Base-by-base conservation (phyloP, 257 asterid species). In the Misopates orontium region DNA sequence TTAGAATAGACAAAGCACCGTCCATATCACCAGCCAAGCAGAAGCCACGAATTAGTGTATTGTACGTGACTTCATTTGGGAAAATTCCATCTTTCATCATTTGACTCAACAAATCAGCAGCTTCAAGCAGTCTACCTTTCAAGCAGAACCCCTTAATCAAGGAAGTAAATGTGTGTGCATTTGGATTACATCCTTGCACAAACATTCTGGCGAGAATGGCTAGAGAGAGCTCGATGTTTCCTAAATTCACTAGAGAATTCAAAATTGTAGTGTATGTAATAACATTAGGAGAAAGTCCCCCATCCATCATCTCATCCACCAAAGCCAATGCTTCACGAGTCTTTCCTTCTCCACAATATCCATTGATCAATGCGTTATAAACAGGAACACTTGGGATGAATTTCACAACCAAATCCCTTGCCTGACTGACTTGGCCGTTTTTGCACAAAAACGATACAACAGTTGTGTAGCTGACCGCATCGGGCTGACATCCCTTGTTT, bases 401-500 rank as follows among this genome's bases (percentile, higher is more conserved):
- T 17, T 78, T 80, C 68, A 16, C 17, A 32, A 83, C 84, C 72
- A 89, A 58, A 55, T 84, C 89, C 62, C 88, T 79, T 0, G 95
- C 98, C 65, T 87, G 91, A 19, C 71, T 66, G 65, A 83, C 65
- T 71, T 70, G 77, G 56, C 96, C 95, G 48, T 71, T 56, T 69
- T 73, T 83, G 81, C 97, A 89, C 85, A 87, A 71, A 58, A 85
- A 89, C 19, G 97, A 84, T 20, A 92, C 71, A 23, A 92, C 62
- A 31, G 96, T 92, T 5, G 97, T 79, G 50, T 85, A 84, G 83
- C 98, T 92, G 58, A 87, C 97, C 21, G 61, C 83, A 76, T 92
- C 98, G 0, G 95, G 97, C 32, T 73, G 83, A 73, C 91, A 92
- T 3, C 87, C 95, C 81, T 86, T 92, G 49, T 78, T 80, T 4